Evolutionary conservation across 1,284 basidiomycete genomes (phyloP).

Genomic region (Entoloma clypeatum): DNA sequence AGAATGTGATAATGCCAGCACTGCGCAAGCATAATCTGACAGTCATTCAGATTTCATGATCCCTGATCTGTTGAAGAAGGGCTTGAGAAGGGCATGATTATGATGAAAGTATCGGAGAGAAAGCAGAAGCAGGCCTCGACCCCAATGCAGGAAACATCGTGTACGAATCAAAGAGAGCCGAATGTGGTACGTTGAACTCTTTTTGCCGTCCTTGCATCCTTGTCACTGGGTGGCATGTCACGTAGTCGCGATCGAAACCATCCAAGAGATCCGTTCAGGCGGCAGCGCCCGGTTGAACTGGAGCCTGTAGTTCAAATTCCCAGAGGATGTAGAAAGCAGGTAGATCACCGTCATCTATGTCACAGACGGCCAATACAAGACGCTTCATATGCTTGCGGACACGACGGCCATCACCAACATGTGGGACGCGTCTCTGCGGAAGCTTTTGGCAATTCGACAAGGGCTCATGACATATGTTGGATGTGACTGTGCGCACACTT

Average conservation of each 20-base stretch:
- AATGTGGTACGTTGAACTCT: conserved; percentile 60
- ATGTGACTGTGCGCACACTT: conserved; percentile 54
- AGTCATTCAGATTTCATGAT: conserved; percentile 15
- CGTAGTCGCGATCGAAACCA: conserved; percentile 82
- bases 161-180: conserved; percentile 79
- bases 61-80: conserved; percentile 19
- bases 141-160: conserved; percentile 77
- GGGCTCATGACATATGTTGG: conserved; percentile 67
- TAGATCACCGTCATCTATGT: conserved; percentile 84
- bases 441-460: conserved; percentile 58
- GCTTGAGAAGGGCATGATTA: conserved; percentile 65
- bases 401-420: conserved; percentile 65
- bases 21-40: too few relatives aligned
- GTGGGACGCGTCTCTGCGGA: conserved; percentile 63
- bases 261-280: conserved; percentile 88
- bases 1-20: too few relatives aligned
- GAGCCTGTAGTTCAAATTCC: conserved; percentile 68
- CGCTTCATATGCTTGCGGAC: conserved; percentile 84
- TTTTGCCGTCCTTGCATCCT: neutral
- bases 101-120: conserved; percentile 89
- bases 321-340: conserved; percentile 52
- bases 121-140: conserved; percentile 80
- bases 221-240: neutral
- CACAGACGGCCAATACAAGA: conserved; percentile 83
- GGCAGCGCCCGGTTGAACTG: conserved; percentile 77